Evolutionary conservation across 1,284 basidiomycete species (phyloP), one percentile per base, ranked within the genome.

Genomic region (Ceratobasidium papillatum): DNA sequence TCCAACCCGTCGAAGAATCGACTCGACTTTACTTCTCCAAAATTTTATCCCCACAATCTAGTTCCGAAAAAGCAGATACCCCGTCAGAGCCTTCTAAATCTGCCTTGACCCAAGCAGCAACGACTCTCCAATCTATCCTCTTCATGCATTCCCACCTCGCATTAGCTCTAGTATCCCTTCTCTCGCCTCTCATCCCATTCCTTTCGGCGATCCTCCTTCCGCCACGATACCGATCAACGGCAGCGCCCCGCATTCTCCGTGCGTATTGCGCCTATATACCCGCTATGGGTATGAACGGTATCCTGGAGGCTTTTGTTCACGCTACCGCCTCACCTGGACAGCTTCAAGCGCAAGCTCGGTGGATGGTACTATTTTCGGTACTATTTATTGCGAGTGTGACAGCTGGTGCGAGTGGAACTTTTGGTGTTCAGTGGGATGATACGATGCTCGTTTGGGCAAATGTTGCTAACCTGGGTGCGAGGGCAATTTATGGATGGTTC

Each of bases 1-100:
- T 98, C 80, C 96, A 97, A 79, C 96, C 96, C 0, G 87, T 97
- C 32, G 96, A 98, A 82, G 96, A 98, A 81, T 92, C 93, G 0
- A 88, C 92, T 3, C 89, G 95, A 0, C 85, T 97, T 0, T 94
- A 92, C 82, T 98, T 96, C 82, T 95, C 95, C 8, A 90, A 88
- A 78, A 85, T 86, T 0, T 84, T 93, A 34, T 81, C 86, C 0
- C 62, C 75, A 14, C 78, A 27, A 14, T 74, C 59, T 62, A 7
- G 27, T 14, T 36, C 25, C 25, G 32, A 41, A 22, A 27, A 51
- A 32, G 30, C 63, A 58, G 47, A 51, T 9, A 51, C 3, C 17
- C 17, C 43, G 45, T 32, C 66, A 19, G 7, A 25, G 1, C 49
- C 51, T 61, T 64, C 38, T 63, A 52, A 56, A 52, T 30, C 25